Percentiles rank a stretch among this genome's conserved stretches.
phyloP scores from a whole-genome alignment of 164 flowering plant genomes.

The Vitis riparia region DNA sequence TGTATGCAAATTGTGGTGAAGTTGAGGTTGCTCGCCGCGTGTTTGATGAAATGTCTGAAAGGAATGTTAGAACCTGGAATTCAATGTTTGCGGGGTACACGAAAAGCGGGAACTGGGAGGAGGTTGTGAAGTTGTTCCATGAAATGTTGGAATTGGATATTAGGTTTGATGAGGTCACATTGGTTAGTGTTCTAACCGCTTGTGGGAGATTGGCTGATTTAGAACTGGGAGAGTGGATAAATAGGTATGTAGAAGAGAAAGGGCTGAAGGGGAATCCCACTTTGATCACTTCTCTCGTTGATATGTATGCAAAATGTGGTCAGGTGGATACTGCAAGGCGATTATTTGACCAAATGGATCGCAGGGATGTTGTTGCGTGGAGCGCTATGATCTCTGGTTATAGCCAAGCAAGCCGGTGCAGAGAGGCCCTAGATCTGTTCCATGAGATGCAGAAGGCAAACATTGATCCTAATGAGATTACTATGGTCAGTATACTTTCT shows the following conservation, averaged over 20 bases:
- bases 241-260: constrained; percentile 29
- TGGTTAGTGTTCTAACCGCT: constrained; percentile 46
- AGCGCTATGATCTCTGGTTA: constrained; percentile 59
- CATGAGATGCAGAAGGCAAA: constrained; percentile 38
- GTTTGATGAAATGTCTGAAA: constrained; percentile 46
- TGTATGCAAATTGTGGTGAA: constrained; percentile 42
- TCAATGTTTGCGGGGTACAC: constrained; percentile 48
- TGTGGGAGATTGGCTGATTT: constrained; percentile 50
- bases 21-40: constrained; percentile 31
- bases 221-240: constrained; percentile 44
- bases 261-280: constrained; percentile 26
- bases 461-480: constrained; percentile 45
- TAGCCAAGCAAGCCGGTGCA: constrained; percentile 33
- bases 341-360: constrained; percentile 41
- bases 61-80: constrained; percentile 41
- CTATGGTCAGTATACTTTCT: constrained; percentile 53
- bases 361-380: constrained; percentile 51
- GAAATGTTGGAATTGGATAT: constrained; percentile 30
- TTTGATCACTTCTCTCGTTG: constrained; percentile 46
- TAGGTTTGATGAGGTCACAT: constrained; percentile 33
- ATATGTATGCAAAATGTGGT: constrained; percentile 62
- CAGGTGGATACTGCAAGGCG: constrained; percentile 32
- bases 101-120: constrained; percentile 35
- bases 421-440: constrained; percentile 42
- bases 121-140: constrained; percentile 32